Evolutionary conservation across 1,284 basidiomycete genomes (phyloP).

Genomic region (Neolentinus lepideus): DNA sequence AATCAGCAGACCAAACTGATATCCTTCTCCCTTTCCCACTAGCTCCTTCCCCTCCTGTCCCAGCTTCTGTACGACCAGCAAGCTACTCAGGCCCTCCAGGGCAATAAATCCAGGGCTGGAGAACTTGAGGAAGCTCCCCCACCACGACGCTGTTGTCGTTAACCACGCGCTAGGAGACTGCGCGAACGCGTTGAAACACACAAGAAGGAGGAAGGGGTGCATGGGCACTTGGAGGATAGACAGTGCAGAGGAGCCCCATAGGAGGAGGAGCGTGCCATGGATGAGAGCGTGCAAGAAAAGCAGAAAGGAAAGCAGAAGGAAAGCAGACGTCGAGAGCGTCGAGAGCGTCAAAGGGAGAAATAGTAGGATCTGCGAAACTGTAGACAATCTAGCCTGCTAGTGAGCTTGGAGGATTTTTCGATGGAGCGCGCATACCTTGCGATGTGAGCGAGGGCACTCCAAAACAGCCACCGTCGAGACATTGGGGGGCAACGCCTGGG

Average conservation of each 20-base stretch:
- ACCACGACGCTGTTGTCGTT: conserved; percentile 50
- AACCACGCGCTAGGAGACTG: conserved; percentile 54
- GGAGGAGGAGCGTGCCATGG: conserved; percentile 62
- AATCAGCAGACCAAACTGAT: conserved; percentile 70
- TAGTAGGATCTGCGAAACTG: conserved; percentile 72
- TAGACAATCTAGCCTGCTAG: conserved; percentile 48
- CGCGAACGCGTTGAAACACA: conserved; percentile 76
- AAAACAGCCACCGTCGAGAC: conserved; percentile 54
- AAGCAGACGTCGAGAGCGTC: conserved; percentile 72
- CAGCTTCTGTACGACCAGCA: conserved; percentile 74
- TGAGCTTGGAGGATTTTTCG: conserved; percentile 4
- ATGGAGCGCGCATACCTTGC: conserved; percentile 40
- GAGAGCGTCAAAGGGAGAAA: conserved; percentile 79
- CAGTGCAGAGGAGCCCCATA: conserved; percentile 61
- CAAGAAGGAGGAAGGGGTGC: conserved; percentile 73
- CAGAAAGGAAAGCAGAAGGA: conserved; percentile 75
- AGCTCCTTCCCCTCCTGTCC: conserved; percentile 69
- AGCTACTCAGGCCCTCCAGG: conserved; percentile 77
- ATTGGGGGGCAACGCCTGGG: conserved; percentile 10
- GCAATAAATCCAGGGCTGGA: conserved; percentile 74
- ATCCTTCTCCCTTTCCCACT: conserved; percentile 60
- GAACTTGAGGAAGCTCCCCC: conserved; percentile 66
- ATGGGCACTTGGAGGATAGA: conserved; percentile 73
- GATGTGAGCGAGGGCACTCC: conserved; percentile 58
- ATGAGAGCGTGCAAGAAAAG: conserved; percentile 69